phyloP scores from a whole-genome alignment of 148 eudicot genomes.

The Pouteria glomerata region DNA sequence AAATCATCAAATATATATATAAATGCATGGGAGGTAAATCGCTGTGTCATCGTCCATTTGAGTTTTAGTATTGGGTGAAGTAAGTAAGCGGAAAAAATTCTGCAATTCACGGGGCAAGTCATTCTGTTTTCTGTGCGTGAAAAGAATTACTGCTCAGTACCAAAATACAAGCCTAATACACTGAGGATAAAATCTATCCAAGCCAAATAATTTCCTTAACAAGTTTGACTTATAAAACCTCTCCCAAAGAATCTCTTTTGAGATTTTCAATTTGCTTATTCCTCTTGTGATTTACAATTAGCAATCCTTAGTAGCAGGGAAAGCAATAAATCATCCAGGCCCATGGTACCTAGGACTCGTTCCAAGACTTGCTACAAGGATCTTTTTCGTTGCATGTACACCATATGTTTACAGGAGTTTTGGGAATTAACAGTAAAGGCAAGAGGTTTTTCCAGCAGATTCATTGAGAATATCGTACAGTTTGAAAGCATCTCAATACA shows the following conservation, averaged over 20 bases:
- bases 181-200: background rate
- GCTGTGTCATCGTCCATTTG: too few species aligned
- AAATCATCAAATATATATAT: too few species aligned
- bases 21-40: too few species aligned
- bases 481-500: background rate
- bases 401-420: background rate
- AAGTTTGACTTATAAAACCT: background rate
- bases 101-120: background rate
- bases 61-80: background rate
- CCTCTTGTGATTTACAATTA: background rate
- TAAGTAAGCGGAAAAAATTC: background rate
- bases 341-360: background rate
- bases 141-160: background rate
- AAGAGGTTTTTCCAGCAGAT: background rate
- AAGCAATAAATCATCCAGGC: background rate
- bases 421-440: background rate
- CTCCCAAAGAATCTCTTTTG: background rate
- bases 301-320: background rate
- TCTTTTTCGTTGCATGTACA: background rate
- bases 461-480: background rate
- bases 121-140: background rate
- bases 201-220: background rate
- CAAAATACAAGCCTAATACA: background rate
- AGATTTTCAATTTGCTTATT: background rate
- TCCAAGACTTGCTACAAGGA: background rate